Evolutionary conservation across 345 rosid species (phyloP).

Genomic region (Aquilaria yunnanensis): DNA sequence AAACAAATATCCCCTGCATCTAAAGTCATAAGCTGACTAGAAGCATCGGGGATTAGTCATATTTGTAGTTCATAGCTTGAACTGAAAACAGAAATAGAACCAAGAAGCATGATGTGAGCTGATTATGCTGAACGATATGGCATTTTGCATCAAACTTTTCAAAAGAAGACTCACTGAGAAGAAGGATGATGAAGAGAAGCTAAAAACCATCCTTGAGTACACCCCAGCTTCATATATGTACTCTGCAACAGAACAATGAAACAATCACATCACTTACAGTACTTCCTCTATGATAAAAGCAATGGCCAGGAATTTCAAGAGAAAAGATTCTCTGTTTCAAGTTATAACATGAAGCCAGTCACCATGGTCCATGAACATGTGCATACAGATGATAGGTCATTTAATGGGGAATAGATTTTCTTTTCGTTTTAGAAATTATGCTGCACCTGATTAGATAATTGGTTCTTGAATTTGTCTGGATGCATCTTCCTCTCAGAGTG

Average conservation of each 20-base stretch:
- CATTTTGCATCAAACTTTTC: too few relatives aligned
- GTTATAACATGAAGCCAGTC: neutral
- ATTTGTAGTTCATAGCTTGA: too few relatives aligned
- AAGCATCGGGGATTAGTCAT: too few relatives aligned
- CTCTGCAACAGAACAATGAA: conserved; percentile 34
- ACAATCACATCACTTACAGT: neutral
- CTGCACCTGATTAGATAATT: conserved; percentile 55
- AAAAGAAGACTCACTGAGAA: conserved; percentile 35
- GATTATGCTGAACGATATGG: too few relatives aligned
- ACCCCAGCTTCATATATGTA: conserved; percentile 58
- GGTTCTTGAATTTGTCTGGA: conserved; percentile 67
- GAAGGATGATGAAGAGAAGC: conserved; percentile 51
- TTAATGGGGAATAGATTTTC: neutral
- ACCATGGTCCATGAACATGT: neutral
- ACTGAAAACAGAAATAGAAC: too few relatives aligned
- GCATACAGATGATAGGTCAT: neutral
- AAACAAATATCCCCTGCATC: neutral
- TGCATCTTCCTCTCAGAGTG: conserved; percentile 60
- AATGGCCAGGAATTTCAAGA: neutral
- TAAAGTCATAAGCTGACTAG: too few relatives aligned
- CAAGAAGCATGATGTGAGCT: too few relatives aligned
- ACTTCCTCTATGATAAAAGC: too few relatives aligned
- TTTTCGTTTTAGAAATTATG: neutral
- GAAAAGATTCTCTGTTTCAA: conserved; percentile 1
- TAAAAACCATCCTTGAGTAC: conserved; percentile 62